These are phyloP conservation scores for Xerocomus nothofagi DNA, from an alignment of 1,284 basidiomycete species.

Conservation along the genomic window DNA sequence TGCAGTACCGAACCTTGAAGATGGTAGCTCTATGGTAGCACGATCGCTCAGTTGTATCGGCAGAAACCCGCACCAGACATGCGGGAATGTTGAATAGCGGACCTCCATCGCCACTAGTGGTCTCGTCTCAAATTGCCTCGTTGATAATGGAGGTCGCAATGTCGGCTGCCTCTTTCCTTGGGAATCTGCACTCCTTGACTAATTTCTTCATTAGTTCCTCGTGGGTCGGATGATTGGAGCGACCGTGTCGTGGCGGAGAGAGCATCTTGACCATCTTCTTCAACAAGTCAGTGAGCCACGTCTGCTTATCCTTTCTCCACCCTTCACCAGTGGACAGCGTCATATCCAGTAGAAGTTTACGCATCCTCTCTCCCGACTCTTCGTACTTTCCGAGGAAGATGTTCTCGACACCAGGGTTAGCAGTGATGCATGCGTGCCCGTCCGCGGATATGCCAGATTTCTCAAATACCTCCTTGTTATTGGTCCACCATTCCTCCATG, in stretches of 20 bases:
- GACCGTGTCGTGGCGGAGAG: slow-evolving; percentile 5
- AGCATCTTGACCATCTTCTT: slow-evolving; percentile 25
- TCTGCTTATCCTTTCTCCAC: slow-evolving; percentile 21
- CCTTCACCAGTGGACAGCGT: not conserved
- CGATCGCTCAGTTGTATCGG: too few species aligned
- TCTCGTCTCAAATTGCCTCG: slow-evolving; percentile 9
- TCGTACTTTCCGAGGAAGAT: slow-evolving; percentile 17
- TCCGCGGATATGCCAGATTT: slow-evolving; percentile 13
- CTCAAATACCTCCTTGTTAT: slow-evolving; percentile 22
- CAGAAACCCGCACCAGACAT: too few species aligned
- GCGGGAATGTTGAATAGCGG: too few species aligned
- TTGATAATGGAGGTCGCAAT: slow-evolving; percentile 25
- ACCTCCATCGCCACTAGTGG: not conserved
- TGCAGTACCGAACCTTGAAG: too few species aligned
- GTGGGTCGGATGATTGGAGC: slow-evolving; percentile 7
- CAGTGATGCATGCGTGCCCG: slow-evolving; percentile 33
- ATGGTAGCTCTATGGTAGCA: too few species aligned
- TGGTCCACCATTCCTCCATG: slow-evolving; percentile 32
- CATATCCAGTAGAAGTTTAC: slow-evolving; percentile 14
- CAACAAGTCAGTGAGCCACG: slow-evolving; percentile 21
- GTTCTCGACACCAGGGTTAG: slow-evolving; percentile 15
- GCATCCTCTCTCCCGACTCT: slow-evolving; percentile 18
- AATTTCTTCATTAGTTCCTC: slow-evolving; percentile 16
- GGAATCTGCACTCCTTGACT: slow-evolving; percentile 20
- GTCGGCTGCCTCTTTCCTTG: slow-evolving; percentile 14